phyloP scores from a whole-genome alignment of 305 asterid species.

The Solanum chacoense region DNA sequence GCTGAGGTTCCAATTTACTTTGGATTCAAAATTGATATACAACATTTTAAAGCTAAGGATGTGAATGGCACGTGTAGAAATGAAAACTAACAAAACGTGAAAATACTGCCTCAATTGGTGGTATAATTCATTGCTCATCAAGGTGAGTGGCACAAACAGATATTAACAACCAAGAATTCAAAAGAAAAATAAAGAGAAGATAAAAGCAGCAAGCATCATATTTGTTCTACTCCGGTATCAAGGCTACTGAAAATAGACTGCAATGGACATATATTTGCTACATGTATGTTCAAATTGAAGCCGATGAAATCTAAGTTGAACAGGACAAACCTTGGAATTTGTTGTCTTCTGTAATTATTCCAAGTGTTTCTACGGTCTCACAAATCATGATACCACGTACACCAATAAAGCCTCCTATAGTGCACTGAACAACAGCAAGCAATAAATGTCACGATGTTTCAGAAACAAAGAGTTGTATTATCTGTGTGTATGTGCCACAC shows the following conservation, averaged over 20 bases:
- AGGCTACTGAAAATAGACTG: neutral
- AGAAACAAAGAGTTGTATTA: neutral
- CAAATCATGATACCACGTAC: conserved; percentile 64
- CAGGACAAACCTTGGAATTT: conserved; percentile 48
- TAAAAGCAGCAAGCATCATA: neutral
- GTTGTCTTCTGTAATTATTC: conserved; percentile 67
- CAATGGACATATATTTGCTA: neutral
- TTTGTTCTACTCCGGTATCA: neutral
- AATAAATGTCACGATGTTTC: neutral
- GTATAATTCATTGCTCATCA: neutral
- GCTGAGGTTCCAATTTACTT: neutral
- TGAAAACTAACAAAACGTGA: neutral
- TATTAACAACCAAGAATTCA: neutral
- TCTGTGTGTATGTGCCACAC: neutral
- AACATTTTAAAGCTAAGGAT: neutral
- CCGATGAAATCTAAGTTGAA: neutral
- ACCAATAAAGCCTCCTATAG: conserved; percentile 36
- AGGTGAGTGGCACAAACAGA: neutral
- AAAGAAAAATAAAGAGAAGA: neutral
- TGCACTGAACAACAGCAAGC: conserved; percentile 55
- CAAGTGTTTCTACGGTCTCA: conserved; percentile 76
- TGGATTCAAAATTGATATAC: neutral
- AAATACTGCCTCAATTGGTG: neutral
- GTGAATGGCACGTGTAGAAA: neutral
- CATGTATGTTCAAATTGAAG: neutral